A percentile compares a stretch with the other conserved stretches of the same genome.
phyloP scores from a whole-genome alignment of 2,329 filamentous ascomycete genomes.

The Acrocalymma vagum region DNA sequence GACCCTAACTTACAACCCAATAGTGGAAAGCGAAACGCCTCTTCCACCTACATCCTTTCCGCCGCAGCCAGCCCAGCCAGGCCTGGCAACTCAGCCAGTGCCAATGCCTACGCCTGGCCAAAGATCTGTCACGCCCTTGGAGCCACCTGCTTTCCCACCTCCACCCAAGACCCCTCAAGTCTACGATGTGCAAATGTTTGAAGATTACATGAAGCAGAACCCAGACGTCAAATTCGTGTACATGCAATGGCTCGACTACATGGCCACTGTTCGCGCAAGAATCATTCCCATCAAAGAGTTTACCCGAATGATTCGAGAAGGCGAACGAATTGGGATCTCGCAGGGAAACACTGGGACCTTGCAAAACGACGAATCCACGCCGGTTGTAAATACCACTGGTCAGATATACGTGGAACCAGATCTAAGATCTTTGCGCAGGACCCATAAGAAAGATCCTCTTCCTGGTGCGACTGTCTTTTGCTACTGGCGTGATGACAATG shows the following conservation, averaged over 20 bases:
- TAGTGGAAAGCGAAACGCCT: conserved; percentile 25
- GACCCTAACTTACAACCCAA: conserved; percentile 34
- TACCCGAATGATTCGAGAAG: conserved; percentile 42
- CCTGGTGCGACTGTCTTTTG: conserved; percentile 72
- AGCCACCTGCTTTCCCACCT: conserved; percentile 34
- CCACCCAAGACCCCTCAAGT: conserved; percentile 37
- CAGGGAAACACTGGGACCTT: conserved; percentile 71
- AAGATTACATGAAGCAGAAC: conserved; percentile 60
- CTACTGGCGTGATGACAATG: conserved; percentile 69
- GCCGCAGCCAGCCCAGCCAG: neutral
- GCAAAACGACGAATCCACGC: conserved; percentile 69
- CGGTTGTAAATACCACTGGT: conserved; percentile 66
- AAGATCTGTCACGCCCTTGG: conserved; percentile 20
- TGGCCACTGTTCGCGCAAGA: conserved; percentile 71
- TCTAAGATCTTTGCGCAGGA: conserved; percentile 65
- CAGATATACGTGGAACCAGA: conserved; percentile 74
- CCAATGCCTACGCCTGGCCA: conserved; percentile 14
- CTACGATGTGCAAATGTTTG: conserved; percentile 50
- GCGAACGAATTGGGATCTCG: conserved; percentile 65
- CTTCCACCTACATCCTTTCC: conserved; percentile 8
- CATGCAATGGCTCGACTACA: conserved; percentile 81
- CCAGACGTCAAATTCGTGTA: conserved; percentile 71
- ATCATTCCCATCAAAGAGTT: conserved; percentile 69
- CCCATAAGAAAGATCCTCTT: conserved; percentile 55
- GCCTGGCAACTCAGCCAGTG: conserved; percentile 7